Conservation (phyloP, 176 grass and related monocot species). For the Poa pratensis region DNA sequence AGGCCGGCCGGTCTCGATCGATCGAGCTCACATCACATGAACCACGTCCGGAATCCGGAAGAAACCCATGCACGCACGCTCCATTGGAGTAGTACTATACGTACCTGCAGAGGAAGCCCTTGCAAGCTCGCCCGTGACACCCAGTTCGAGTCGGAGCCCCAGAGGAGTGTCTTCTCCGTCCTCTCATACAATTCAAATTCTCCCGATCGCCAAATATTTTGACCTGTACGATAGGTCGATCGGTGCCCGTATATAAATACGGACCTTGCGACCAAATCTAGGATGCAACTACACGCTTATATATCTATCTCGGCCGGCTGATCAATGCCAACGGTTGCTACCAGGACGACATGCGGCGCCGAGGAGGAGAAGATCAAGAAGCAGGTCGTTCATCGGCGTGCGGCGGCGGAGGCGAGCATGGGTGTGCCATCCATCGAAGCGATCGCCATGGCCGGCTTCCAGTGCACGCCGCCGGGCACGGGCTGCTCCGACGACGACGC, state of each 20-base stretch:
- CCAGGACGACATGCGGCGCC: neutral
- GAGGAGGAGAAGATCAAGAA: neutral
- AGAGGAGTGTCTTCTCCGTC: neutral
- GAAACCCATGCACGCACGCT: neutral
- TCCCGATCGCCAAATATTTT: neutral
- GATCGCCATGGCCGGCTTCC: slow-evolving; percentile 42
- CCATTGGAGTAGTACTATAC: too few relatives aligned
- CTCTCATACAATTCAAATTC: neutral
- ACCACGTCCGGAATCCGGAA: slow-evolving; percentile 30
- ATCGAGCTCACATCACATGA: slow-evolving; percentile 51
- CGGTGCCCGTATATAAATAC: slow-evolving; percentile 16
- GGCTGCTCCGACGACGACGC: neutral
- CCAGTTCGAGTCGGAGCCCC: neutral
- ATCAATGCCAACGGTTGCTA: neutral
- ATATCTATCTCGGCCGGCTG: neutral
- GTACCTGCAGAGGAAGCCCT: neutral
- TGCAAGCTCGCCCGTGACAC: slow-evolving; percentile 26
- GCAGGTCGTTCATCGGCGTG: neutral
- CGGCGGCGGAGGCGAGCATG: neutral
- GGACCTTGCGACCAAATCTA: neutral
- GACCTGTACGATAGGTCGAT: neutral
- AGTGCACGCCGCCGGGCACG: neutral
- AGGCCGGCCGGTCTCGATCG: neutral
- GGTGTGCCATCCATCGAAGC: slow-evolving; percentile 45
- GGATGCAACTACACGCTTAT: neutral